Percentiles rank a stretch among this genome's conserved stretches.
Conservation (phyloP, 768 basidiomycete species). For the Termitomyces sp. region DNA sequence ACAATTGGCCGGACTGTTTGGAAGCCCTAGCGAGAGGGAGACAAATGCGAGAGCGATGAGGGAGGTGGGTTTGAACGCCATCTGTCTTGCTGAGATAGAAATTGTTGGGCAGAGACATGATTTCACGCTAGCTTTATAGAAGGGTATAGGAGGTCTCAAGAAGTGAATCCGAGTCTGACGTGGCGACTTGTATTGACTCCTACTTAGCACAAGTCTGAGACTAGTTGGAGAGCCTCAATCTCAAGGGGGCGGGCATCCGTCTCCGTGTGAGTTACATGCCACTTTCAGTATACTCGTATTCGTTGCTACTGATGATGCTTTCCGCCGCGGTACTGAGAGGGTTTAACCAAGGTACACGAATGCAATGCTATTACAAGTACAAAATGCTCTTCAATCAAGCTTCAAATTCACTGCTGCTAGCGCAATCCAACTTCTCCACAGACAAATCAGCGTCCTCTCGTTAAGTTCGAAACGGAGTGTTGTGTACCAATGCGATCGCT, state of each 20-base stretch:
- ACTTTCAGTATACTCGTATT: too few relatives aligned
- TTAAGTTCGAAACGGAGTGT: constrained; percentile 15
- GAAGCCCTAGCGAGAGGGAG: not conserved
- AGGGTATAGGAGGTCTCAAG: not conserved
- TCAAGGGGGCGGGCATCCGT: too few relatives aligned
- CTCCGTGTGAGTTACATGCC: too few relatives aligned
- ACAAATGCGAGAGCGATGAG: not conserved
- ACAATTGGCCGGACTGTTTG: not conserved
- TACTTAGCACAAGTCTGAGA: not conserved
- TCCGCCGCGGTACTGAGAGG: too few relatives aligned
- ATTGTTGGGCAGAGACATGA: not conserved
- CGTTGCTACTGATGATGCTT: too few relatives aligned
- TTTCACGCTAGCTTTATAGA: not conserved
- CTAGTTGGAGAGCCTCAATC: too few relatives aligned
- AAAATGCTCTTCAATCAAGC: not conserved
- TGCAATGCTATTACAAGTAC: not conserved
- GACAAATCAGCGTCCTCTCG: constrained; percentile 14
- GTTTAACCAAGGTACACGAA: not conserved
- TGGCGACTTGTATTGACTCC: not conserved
- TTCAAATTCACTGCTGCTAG: not conserved
- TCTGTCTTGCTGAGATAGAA: not conserved
- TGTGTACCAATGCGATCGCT: constrained; percentile 37
- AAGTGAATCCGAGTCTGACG: not conserved
- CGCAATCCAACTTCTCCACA: not conserved
- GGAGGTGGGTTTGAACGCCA: not conserved